Percentiles rank a stretch among this genome's conserved stretches.
phyloP scores from a whole-genome alignment of 169 alveolate species.

The Plasmodium fragile region DNA sequence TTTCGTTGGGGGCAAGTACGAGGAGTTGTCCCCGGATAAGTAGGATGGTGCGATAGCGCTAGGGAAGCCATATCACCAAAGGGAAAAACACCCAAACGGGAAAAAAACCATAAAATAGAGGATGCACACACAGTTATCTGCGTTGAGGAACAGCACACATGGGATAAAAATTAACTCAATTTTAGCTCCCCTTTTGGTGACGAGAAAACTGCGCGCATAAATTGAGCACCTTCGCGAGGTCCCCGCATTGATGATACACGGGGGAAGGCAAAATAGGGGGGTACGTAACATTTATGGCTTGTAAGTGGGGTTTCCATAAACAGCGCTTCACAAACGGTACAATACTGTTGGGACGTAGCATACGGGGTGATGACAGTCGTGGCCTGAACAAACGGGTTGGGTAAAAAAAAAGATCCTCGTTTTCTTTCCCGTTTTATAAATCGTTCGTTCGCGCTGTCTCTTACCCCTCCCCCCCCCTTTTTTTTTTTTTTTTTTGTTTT shows the following conservation, averaged over 20 bases:
- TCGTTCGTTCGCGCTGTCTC: neutral
- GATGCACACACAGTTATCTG: neutral
- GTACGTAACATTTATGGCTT: neutral
- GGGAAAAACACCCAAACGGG: neutral
- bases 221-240: neutral
- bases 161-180: neutral
- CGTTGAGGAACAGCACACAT: neutral
- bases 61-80: neutral
- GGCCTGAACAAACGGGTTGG: neutral
- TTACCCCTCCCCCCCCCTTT: neutral
- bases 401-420: neutral
- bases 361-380: neutral
- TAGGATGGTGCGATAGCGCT: neutral
- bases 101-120: neutral
- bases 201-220: neutral
- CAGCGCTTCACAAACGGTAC: neutral
- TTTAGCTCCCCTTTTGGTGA: neutral
- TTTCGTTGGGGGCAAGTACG: constrained; percentile 60
- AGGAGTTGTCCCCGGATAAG: constrained; percentile 10
- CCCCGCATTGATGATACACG: neutral
- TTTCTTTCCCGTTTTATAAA: neutral
- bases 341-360: neutral
- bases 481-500: constrained; percentile 14
- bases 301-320: neutral
- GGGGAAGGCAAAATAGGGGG: neutral